Evolutionary conservation across 1,284 basidiomycete species (phyloP), one percentile per base, ranked within the genome.

Genomic region (Papiliotrema fonsecae): DNA sequence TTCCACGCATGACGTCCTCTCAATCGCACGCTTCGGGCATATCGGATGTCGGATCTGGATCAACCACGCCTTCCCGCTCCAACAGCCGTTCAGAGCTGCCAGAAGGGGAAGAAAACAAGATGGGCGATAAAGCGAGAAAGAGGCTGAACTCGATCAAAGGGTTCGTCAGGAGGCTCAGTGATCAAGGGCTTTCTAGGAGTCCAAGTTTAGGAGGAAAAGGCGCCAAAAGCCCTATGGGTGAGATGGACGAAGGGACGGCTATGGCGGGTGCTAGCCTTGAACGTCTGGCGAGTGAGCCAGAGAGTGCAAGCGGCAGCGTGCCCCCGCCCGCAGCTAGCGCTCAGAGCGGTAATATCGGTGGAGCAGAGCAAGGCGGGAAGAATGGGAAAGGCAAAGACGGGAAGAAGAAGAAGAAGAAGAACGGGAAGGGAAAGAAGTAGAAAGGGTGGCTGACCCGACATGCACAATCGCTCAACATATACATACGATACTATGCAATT

Each of bases 131-230:
- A 41, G 49, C 56, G 16, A 53, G 67, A 41, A 72, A 72, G 45
- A 47, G 69, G 13, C 51, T 72, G 35, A 61, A 55, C 46, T 62
- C 58, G 1, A 58, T 70, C 55, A 69, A 69, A 50, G 67, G 62
- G 9, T 66, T 72, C 42, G 67, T 68, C 4, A 54, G 69, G 32
- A 49, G 69, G 21, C 65, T 70, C 47, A 63, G 58, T 26, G 69
- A 70, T 52, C 64, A 67, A 44, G 57, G 58, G 4, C 4, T 43
- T 4, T 21, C 41, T 21, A 30, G 41, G 28, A 43, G 41, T 31
- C 41, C 41, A 4, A 31, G 28, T 22, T 31, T 26, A 4, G 18
- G 16, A n/a, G 47, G 30, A 6, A 35, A 21, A 16, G 35, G 27
- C 5, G 27, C 16, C 18, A 47, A 47, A 21, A 38, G 34, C 19